Percentiles rank a stretch among this genome's conserved stretches.
These are phyloP conservation scores for Xylariomycetidae sp. DNA, from an alignment of 2,329 filamentous ascomycete genomes.

Conservation along the genomic window DNA sequence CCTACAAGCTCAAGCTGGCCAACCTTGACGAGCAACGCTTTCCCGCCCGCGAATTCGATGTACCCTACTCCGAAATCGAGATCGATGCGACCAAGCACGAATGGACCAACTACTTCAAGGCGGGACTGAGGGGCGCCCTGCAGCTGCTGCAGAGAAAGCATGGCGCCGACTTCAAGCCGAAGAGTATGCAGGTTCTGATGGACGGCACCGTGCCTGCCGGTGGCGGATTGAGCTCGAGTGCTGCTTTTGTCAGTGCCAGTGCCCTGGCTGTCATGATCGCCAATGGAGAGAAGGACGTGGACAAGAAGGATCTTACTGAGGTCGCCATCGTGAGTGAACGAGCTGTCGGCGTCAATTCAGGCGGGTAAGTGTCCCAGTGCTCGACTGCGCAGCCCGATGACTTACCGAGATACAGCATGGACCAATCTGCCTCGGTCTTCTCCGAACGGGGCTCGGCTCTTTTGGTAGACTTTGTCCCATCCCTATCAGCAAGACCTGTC, in stretches of 20 bases:
- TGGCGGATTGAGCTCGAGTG: conserved; percentile 87
- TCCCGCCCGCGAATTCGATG: conserved; percentile 64
- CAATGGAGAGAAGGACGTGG: conserved; percentile 69
- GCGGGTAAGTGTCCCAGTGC: conserved; percentile 56
- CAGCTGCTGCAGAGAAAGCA: conserved; percentile 66
- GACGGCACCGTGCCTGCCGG: conserved; percentile 90
- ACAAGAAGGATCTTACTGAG: conserved; percentile 89
- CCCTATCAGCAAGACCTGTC: conserved; percentile 69
- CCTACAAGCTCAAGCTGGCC: conserved; percentile 66
- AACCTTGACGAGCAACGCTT: conserved; percentile 77
- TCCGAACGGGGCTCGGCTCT: conserved; percentile 79
- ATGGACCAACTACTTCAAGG: conserved; percentile 99
- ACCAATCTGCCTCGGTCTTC: conserved; percentile 94
- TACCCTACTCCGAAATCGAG: conserved; percentile 59
- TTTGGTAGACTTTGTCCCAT: conserved; percentile 83
- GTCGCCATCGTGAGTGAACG: conserved; percentile 92
- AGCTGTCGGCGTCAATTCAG: conserved; percentile 91
- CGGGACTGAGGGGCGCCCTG: conserved; percentile 76
- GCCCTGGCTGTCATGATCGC: conserved; percentile 83
- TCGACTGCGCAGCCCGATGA: conserved; percentile 10
- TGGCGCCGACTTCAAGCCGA: conserved; percentile 55
- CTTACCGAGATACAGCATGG: conserved; percentile 60
- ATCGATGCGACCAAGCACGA: conserved; percentile 84
- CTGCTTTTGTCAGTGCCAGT: conserved; percentile 86
- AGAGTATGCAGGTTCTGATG: conserved; percentile 80